A percentile compares a stretch with the other conserved stretches of the same genome.
These are phyloP conservation scores for Pseudocercospora pini-densiflorae DNA, from an alignment of 2,329 filamentous ascomycete species.

Conservation along the genomic window DNA sequence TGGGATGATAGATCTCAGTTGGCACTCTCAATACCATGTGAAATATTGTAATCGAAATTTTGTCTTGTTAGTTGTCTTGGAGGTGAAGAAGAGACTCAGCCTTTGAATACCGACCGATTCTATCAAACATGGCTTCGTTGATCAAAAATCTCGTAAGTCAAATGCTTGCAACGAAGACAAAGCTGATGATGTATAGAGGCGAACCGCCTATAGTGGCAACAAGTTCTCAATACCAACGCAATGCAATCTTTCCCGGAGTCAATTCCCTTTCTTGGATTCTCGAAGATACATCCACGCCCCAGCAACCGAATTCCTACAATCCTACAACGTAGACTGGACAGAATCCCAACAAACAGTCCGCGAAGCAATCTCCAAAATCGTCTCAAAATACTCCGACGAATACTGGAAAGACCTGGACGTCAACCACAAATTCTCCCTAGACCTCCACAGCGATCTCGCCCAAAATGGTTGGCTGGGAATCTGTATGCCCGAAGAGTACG, in stretches of 20 bases:
- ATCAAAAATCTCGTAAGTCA: neutral
- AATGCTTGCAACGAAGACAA: neutral
- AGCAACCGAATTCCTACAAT: constrained; percentile 37
- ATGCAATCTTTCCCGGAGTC: neutral
- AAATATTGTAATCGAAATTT: neutral
- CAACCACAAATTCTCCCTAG: constrained; percentile 49
- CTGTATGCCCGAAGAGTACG: constrained; percentile 49
- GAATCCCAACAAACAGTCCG: constrained; percentile 50
- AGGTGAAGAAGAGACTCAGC: too few relatives aligned
- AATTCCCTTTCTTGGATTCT: neutral
- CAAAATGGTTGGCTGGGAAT: constrained; percentile 52
- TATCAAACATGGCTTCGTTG: neutral
- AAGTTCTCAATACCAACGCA: neutral
- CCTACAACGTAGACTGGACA: constrained; percentile 43
- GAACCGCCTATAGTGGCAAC: neutral
- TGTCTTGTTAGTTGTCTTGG: neutral
- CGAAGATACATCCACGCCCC: constrained; percentile 19
- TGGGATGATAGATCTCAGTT: neutral
- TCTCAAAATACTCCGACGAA: constrained; percentile 45
- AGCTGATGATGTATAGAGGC: neutral
- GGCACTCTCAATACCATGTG: neutral
- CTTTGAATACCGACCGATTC: too few relatives aligned
- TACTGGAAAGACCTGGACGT: constrained; percentile 50
- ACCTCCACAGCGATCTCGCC: constrained; percentile 48
- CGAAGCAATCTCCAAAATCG: constrained; percentile 51